phyloP scores from a whole-genome alignment of 2,329 filamentous ascomycete genomes.

The Leptographium radiaticola region DNA sequence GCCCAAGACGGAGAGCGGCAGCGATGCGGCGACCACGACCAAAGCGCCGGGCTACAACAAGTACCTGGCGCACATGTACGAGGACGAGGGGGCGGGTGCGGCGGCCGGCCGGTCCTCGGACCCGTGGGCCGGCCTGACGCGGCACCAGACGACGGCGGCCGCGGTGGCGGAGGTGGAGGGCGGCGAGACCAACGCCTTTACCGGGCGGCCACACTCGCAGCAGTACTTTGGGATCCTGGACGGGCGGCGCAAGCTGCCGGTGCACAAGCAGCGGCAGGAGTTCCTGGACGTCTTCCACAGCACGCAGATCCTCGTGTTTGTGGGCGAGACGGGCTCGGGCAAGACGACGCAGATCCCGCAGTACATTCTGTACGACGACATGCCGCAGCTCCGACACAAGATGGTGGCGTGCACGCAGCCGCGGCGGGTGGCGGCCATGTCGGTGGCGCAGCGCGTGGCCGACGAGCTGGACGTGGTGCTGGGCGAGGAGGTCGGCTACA shows the following conservation, averaged over 20 bases:
- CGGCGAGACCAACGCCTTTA: conserved; percentile 76
- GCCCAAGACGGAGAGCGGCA: conserved; percentile 4
- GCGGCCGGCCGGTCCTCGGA: conserved; percentile 20
- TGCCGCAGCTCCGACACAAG: conserved; percentile 74
- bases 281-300: conserved; percentile 89
- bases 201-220: conserved; percentile 57
- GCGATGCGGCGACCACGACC: conserved; percentile 3
- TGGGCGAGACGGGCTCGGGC: conserved; percentile 97
- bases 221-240: conserved; percentile 87
- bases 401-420: conserved; percentile 96
- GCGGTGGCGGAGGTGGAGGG: conserved; percentile 67
- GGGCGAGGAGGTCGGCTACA: conserved; percentile 94
- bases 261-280: conserved; percentile 87
- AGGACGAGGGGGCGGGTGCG: conserved; percentile 25
- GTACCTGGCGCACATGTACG: conserved; percentile 84
- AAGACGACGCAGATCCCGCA: conserved; percentile 99
- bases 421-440: conserved; percentile 96
- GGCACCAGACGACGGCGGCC: conserved; percentile 67
- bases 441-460: conserved; percentile 93
- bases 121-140: conserved; percentile 44
- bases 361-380: conserved; percentile 93
- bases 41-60: conserved; percentile 50
- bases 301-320: conserved; percentile 92
- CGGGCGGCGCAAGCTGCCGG: conserved; percentile 71
- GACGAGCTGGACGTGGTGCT: conserved; percentile 90